Base-by-base conservation (phyloP, 441 rosid genomes). In the Arabidopsis hybrid region DNA sequence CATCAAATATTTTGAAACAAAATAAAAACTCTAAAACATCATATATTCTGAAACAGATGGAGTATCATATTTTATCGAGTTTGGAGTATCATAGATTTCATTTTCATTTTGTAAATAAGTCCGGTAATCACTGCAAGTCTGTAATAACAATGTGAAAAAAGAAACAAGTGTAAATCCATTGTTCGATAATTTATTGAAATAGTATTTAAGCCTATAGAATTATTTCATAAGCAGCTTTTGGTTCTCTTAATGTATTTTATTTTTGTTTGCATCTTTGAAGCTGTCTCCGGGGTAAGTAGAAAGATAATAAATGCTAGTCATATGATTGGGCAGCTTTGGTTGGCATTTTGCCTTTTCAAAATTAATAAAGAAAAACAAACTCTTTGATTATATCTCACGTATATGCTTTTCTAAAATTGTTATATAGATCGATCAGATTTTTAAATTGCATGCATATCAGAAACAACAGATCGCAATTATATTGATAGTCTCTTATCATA, bases 341-440 rank as follows among this genome's bases (percentile, higher is more conserved):
- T 40, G 65, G 46, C 50, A 60, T 7, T 60, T 60, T 55, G 5
- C 60, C 29, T 51, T 51, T 50, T 13, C 49, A 9, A 7, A 8
- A 38, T 38, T 45, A 45, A 34, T 34, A 34, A 34, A 34, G 7
- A 4, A 34, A 34, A 34, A 34, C 18, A 46, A 46, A 46, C 50
- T 42, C 47, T 51, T 51, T 45, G 29, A 26, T 26, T n/a, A n/a
- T 26, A 26, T 26, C 3, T 26, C 8, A 1, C 3, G 40, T 38
- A 38, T 38, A 38, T 38, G 31, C 13, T 50, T 50, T 50, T 3
- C 53, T 49, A 46, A 46, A n/a, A n/a, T 6, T 46, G 16, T 14
- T 16, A 47, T 47, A 6, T 0, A 14, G 51, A 7, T 7, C 3
- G 21, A 47, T 47, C 26, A 8, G 26, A 47, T n/a, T 14, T 47